Base-by-base conservation (phyloP, 78 protist genomes). In the Emiliania huxleyi region DNA sequence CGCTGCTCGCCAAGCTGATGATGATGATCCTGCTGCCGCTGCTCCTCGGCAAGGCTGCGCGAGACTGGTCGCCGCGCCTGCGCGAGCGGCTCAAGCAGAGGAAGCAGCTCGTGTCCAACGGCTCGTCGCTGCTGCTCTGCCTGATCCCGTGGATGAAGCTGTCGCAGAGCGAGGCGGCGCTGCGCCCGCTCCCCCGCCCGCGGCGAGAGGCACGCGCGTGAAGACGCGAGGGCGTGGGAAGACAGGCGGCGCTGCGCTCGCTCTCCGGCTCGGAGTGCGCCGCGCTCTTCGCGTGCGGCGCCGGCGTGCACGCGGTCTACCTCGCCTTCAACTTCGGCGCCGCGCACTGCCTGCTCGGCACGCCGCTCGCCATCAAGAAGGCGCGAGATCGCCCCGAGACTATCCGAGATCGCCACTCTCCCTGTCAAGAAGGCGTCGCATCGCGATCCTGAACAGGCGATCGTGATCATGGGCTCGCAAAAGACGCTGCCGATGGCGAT, bases 401-500 rank as follows among this genome's bases (percentile, higher is more conserved):
- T n/a, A n/a, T n/a, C n/a, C n/a, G n/a, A n/a, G n/a, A n/a, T n/a
- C n/a, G n/a, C n/a, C n/a, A n/a, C n/a, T n/a, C n/a, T n/a, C n/a
- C n/a, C n/a, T n/a, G n/a, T n/a, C n/a, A n/a, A n/a, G 25, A 0
- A 23, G 26, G 62, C 62, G 62, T n/a, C n/a, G n/a, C n/a, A n/a
- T n/a, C n/a, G n/a, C n/a, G n/a, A n/a, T n/a, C n/a, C n/a, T n/a
- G n/a, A n/a, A n/a, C n/a, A n/a, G n/a, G n/a, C 89, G 42, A 40
- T 81, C 29, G 56, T 44, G 26, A 44, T 81, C 89, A 81, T 81
- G 89, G 12, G 25, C 25, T 44, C 56, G 55, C 89, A 81, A 42
- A 81, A 81, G 89, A 81, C 89, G 8, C 89, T 81, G 23, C 89
- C 89, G 3, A 44, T 81, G 56, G 89, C 89, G 42, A 44, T 81